Percentiles rank a stretch among this genome's conserved stretches.
Evolutionary conservation across 345 rosid genomes (phyloP).

Genomic region (Erodium maritimum): DNA sequence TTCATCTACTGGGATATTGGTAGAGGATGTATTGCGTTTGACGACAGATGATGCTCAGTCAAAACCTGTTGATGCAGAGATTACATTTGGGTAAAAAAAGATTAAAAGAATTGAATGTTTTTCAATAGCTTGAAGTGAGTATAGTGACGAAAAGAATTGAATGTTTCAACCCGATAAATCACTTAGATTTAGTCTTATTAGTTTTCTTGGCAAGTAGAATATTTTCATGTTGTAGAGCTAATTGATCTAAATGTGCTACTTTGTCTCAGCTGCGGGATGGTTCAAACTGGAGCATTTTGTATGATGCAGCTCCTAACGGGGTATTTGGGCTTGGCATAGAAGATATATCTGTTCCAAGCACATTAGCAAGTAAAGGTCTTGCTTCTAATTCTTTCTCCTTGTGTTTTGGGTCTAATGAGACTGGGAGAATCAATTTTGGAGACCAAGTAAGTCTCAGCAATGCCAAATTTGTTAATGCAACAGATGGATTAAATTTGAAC

Average conservation of each 20-base stretch:
- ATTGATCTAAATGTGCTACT: constrained; percentile 8
- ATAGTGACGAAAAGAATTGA: not conserved
- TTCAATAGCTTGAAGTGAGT: not conserved
- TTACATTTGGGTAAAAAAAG: constrained; percentile 51
- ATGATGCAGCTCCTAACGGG: constrained; percentile 92
- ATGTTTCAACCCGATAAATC: not conserved
- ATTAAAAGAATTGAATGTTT: not conserved
- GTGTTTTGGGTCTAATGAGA: constrained; percentile 67
- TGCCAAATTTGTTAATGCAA: not conserved
- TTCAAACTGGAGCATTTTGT: constrained; percentile 78
- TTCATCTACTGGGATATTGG: constrained; percentile 52
- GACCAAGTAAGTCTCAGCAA: constrained; percentile 46
- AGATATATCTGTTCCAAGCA: constrained; percentile 73
- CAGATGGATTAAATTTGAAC: not conserved
- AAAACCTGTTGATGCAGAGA: constrained; percentile 31
- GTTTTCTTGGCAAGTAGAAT: not conserved
- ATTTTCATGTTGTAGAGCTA: not conserved
- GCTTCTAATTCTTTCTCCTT: constrained; percentile 86
- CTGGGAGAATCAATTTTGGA: constrained; percentile 87
- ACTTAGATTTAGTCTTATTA: not conserved
- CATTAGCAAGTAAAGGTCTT: constrained; percentile 55
- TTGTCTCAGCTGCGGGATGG: constrained; percentile 68
- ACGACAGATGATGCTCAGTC: constrained; percentile 25
- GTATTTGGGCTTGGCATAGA: constrained; percentile 89
- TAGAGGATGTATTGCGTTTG: constrained; percentile 63